Evolutionary conservation across 768 basidiomycete species (phyloP), one percentile per base, ranked within the genome.

Genomic region (Erythrobasidium yunnanense): DNA sequence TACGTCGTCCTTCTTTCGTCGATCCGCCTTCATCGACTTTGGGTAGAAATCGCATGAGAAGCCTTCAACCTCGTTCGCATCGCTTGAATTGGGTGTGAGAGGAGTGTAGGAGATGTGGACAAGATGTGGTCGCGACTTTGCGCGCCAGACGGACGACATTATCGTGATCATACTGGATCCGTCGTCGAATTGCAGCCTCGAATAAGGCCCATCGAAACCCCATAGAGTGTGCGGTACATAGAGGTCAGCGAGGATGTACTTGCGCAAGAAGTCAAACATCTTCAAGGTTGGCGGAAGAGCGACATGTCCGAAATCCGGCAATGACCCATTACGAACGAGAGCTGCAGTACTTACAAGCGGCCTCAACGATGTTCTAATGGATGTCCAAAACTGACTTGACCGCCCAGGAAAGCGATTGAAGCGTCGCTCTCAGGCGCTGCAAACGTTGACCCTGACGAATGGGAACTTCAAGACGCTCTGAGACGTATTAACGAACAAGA

Each of bases 131-230:
- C 38, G 57, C 30, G 15, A 8, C 42, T 46, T 60, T 47, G 57
- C 57, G 13, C 42, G 15, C 57, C 57, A 60, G 4, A 60, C 57
- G 25, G 33, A 38, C 42, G 57, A 60, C 57, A 60, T 60, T 34
- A 60, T 60, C 35, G 42, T 60, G 33, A 60, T 42, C 20, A 60
- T 45, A 5, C 33, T 60, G 5, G 57, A 60, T 38, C 57, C 57
- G 30, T 60, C 57, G 18, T 60, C 57, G 20, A 60, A 27, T 45
- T 60, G 57, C 35, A 60, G 23, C 5, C 57, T 34, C 34, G 35
- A 45, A 25, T 60, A 60, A n/a, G 57, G 57, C n/a, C 57, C 57
- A 46, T 60, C 57, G 42, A 60, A 60, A 13, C 57, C 57, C 57
- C 57, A 60, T 45, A 34, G 47, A 23, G 42, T 60, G 45, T 60